Evolutionary conservation across 441 rosid species (phyloP), one percentile per base, ranked within the genome.

Genomic region (Brassica hybrid): DNA sequence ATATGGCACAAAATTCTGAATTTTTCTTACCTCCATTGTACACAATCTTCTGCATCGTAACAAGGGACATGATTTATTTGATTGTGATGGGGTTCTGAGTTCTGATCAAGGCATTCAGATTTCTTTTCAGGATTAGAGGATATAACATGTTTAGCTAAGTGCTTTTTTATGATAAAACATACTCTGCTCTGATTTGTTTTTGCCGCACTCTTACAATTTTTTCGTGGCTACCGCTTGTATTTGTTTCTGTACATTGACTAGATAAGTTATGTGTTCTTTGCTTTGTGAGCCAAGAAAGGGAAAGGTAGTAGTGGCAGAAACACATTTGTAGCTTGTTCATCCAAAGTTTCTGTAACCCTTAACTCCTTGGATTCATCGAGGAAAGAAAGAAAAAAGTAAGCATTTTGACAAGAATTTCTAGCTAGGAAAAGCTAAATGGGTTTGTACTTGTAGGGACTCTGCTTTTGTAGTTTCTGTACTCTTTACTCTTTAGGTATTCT

Each of bases 1-100:
- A 76, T 76, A 78, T 81, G 84, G 65, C 77, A 54, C 78, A 77
- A 80, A 52, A 76, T 32, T 61, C 69, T 36, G 67, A 36, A 58
- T 30, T 30, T 59, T 62, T 32, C 60, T 58, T 23, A 45, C 61
- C 17, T 19, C 69, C 64, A 5, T 65, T 41, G 74, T 75, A 36
- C 43, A 34, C 41, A 80, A 36, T 60, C 58, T 21, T 38, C 34
- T 61, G 66, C 82, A 64, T 65, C 11, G 27, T 32, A 45, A 45
- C 72, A 32, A 32, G 54, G 56, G 27, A 65, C 67, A 30, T 65
- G 56, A 10, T 65, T 57, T 63, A 48, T 69, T 5, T 32, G 21
- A 19, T 38, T 65, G 32, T 69, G 56, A 65, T 69, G 13, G 25
- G 23, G 69, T 50, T 72, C 12, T 72, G 73, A 48, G 67, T 13